Conservation (phyloP, 768 basidiomycete species). For the Leccinum rimulosum region DNA sequence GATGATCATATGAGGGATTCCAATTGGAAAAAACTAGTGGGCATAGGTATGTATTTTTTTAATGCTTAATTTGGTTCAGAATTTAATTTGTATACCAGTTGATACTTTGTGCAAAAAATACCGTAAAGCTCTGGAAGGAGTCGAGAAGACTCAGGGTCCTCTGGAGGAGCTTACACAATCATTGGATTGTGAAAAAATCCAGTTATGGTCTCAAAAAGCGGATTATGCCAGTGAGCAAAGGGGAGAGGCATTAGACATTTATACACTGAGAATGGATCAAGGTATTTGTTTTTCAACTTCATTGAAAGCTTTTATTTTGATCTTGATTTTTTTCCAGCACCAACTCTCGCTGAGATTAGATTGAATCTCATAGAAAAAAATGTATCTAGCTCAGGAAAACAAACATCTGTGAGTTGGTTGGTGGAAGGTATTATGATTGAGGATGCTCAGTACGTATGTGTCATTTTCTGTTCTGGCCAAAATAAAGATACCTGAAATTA, state of each 20-base stretch:
- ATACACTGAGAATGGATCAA: neutral
- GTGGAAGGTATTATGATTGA: neutral
- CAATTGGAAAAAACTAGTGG: slow-evolving; percentile 2
- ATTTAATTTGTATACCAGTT: neutral
- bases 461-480: neutral
- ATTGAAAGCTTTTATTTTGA: no score
- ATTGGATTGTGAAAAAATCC: neutral
- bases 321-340: neutral
- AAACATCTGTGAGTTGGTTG: neutral
- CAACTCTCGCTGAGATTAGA: neutral
- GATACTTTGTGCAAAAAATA: neutral
- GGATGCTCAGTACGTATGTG: neutral
- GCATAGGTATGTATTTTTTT: neutral
- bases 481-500: neutral
- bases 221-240: neutral
- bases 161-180: neutral
- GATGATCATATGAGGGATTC: slow-evolving; percentile 4
- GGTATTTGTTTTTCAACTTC: neutral
- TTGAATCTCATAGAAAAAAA: neutral
- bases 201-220: neutral
- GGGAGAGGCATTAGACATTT: neutral
- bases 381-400: neutral
- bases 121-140: neutral
- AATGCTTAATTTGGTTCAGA: neutral
- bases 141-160: neutral